Conservation (phyloP, 139 green algal species). For the Axilococcus clingmanii region DNA sequence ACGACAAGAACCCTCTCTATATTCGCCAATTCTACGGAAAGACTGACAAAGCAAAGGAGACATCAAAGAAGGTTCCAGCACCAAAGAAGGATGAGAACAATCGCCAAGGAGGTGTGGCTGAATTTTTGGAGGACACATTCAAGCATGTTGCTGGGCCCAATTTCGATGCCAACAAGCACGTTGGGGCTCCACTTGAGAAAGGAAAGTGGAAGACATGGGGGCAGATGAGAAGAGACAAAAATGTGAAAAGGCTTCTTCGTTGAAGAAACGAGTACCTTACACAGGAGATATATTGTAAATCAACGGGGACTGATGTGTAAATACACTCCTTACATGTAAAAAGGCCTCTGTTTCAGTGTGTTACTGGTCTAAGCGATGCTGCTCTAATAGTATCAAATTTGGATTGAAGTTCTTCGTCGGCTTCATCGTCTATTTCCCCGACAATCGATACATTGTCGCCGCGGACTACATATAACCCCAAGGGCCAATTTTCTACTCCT, state of each 20-base stretch:
- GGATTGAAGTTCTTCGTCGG: conserved; percentile 54
- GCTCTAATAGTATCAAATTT: conserved; percentile 62
- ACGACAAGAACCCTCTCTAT: too few species aligned
- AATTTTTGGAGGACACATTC: too few species aligned
- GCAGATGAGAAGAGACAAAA: too few species aligned
- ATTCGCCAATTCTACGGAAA: too few species aligned
- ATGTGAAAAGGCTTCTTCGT: conserved; percentile 1
- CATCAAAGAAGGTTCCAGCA: too few species aligned
- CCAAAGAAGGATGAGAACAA: too few species aligned
- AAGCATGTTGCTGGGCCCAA: too few species aligned
- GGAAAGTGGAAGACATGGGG: too few species aligned
- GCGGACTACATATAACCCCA: conserved; percentile 85
- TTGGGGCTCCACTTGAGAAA: too few species aligned
- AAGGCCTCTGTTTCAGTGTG: conserved; percentile 38
- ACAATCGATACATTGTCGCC: conserved; percentile 95
- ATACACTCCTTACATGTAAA: conserved; percentile 6
- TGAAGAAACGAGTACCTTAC: conserved; percentile 4
- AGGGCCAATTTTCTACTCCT: conserved; percentile 73
- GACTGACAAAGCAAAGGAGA: too few species aligned
- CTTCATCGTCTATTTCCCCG: conserved; percentile 87
- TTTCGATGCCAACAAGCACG: too few species aligned
- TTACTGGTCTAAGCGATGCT: conserved; percentile 63
- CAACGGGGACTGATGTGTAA: conserved; percentile 7
- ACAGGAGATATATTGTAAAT: neutral
- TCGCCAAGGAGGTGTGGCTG: too few species aligned